Base-by-base conservation (phyloP, 768 basidiomycete genomes). In the Serendipita sp. region DNA sequence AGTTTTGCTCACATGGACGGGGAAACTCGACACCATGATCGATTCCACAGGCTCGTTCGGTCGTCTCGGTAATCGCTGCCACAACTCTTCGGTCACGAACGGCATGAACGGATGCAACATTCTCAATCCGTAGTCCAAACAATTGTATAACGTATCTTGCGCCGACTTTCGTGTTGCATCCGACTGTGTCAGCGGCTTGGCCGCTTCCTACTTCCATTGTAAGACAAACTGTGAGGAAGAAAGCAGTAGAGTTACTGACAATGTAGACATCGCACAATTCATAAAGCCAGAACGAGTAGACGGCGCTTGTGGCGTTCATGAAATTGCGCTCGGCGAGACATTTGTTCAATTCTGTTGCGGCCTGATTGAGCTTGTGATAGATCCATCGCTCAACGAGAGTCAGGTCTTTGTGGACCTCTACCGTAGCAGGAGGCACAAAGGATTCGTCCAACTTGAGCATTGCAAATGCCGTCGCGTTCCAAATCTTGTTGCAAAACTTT, bases 221-320 rank as follows among this genome's bases (percentile, higher is more conserved):
- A 5, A 41, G 13, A 16, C 30, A 41, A 35, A 67, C 28, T 15
- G 10, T 72, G 34, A 58, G 44, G 15, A 18, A 13, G 38, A 13
- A 32, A 63, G 38, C 13, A 16, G 10, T 48, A n/a, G 35, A n/a
- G 0, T 11, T 32, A 74, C 89, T 67, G 66, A 93, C 92, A 68
- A 99, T 97, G 76, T 94, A 99, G 30, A 99, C 93, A 72, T 99
- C 96, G 72, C 96, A 99, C n/a, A 98, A 79, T 74, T 99, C 95
- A 73, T 98, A 94, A 45, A 99, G 75, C 95, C 96, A 99, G 78
- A 96, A 98, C 70, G 90, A 90, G 76, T 98, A 84, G 0, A 83
- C 86, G 0, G 84, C 79, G 2, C 79, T 86, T 0, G 96, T 95
- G 0, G 93, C 96, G 16, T 80, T 78, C 86, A 95, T 92, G 78